These are phyloP conservation scores for Saturnispora kantuleensis DNA, from an alignment of 805 yeast species.

Conservation along the genomic window DNA sequence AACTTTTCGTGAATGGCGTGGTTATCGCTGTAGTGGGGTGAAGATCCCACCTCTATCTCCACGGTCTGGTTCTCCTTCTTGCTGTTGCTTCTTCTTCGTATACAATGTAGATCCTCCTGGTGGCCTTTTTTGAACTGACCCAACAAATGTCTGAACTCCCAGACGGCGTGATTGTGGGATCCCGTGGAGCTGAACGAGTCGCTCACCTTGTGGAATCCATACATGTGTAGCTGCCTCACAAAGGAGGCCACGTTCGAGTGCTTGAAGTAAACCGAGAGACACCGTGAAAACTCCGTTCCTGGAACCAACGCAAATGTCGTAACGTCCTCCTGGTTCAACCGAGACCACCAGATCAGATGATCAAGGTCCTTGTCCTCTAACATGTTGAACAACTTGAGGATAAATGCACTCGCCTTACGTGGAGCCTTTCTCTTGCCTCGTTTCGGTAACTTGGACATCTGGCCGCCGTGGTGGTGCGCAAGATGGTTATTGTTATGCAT, in stretches of 20 bases:
- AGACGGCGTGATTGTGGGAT: slow-evolving; percentile 21
- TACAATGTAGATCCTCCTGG: slow-evolving; percentile 33
- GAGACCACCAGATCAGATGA: slow-evolving; percentile 57
- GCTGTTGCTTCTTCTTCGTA: slow-evolving; percentile 35
- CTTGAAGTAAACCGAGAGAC: slow-evolving; percentile 69
- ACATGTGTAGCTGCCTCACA: slow-evolving; percentile 92
- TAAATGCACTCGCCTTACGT: slow-evolving; percentile 50
- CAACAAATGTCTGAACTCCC: slow-evolving; percentile 48
- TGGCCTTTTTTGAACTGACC: slow-evolving; percentile 43
- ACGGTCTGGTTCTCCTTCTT: neutral
- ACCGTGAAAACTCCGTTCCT: slow-evolving; percentile 50
- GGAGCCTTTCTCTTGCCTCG: neutral
- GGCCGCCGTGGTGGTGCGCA: neutral
- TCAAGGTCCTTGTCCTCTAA: slow-evolving; percentile 42
- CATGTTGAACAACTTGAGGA: slow-evolving; percentile 56
- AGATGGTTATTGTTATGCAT: no score
- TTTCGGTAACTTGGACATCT: neutral
- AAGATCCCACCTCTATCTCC: neutral
- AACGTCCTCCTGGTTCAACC: slow-evolving; percentile 31
- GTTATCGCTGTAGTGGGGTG: neutral
- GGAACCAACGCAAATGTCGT: slow-evolving; percentile 59
- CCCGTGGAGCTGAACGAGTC: slow-evolving; percentile 27
- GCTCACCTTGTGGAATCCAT: slow-evolving; percentile 80
- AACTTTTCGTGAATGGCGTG: no score
- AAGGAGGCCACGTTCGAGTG: slow-evolving; percentile 91